Evolutionary conservation across 768 basidiomycete species (phyloP).

Genomic region (Psilocybe tampanensis): DNA sequence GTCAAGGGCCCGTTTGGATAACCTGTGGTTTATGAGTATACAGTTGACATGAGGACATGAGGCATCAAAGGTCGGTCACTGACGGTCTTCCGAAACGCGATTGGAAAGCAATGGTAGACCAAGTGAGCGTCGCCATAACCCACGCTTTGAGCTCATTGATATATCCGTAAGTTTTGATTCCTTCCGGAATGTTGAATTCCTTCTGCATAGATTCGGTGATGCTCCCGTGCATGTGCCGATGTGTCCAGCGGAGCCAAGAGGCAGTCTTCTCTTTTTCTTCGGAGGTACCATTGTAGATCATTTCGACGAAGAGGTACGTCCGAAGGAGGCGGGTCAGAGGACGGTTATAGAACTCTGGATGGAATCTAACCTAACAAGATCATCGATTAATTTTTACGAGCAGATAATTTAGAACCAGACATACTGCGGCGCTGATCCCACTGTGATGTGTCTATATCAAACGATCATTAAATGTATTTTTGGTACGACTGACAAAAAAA

Average conservation of each 20-base stretch:
- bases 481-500: not conserved
- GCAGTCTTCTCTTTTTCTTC: slow-evolving; percentile 5
- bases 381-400: not conserved
- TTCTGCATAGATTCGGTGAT: not conserved
- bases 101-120: not conserved
- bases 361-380: not conserved
- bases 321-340: not conserved
- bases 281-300: not conserved
- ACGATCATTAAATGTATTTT: not conserved
- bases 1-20: slow-evolving; percentile 3
- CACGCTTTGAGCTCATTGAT: slow-evolving; percentile 1
- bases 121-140: not conserved
- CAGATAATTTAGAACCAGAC: not conserved
- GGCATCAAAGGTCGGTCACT: not conserved
- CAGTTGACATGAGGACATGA: not conserved
- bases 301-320: not conserved
- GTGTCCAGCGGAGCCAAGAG: slow-evolving; percentile 2
- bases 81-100: slow-evolving; percentile 3
- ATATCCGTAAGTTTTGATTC: not conserved
- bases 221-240: not conserved
- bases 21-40: not conserved
- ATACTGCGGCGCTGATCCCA: not conserved
- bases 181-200: not conserved
- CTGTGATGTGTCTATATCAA: not conserved
- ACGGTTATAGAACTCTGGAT: not conserved